phyloP scores from a whole-genome alignment of 1,139 yeast genomes.

The Meyerozyma carpophila region DNA sequence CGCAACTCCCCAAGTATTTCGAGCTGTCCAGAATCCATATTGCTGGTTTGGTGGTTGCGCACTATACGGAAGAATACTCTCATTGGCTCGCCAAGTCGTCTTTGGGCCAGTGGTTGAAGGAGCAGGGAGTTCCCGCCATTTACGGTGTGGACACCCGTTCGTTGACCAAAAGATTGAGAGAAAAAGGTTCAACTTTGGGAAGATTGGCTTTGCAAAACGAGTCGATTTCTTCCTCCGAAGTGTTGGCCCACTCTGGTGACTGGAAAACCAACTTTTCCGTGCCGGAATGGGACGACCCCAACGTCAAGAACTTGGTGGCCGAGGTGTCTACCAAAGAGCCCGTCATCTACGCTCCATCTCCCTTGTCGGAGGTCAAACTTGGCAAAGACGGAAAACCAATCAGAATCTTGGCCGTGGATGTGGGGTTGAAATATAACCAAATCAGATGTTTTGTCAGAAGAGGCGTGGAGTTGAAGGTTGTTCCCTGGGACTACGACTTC shows the following conservation, averaged over 20 bases:
- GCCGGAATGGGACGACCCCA: conserved; percentile 93
- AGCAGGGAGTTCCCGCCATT: conserved; percentile 89
- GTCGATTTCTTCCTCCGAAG: conserved; percentile 32
- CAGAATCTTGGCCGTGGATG: conserved; percentile 88
- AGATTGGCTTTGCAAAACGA: conserved; percentile 63
- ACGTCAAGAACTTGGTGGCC: conserved; percentile 84
- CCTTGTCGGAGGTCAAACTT: conserved; percentile 43
- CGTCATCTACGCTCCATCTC: conserved; percentile 58
- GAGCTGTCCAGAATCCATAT: conserved; percentile 90
- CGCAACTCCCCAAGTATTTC: conserved; percentile 82
- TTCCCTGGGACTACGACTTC: conserved; percentile 93
- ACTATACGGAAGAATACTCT: conserved; percentile 93
- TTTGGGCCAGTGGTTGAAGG: conserved; percentile 88
- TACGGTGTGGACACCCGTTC: conserved; percentile 98
- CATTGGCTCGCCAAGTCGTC: conserved; percentile 92
- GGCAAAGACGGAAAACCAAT: conserved; percentile 70
- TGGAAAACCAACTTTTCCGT: conserved; percentile 67
- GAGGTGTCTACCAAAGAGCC: conserved; percentile 80
- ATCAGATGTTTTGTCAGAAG: conserved; percentile 94
- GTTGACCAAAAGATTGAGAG: conserved; percentile 88
- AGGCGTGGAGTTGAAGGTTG: conserved; percentile 94
- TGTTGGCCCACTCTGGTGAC: conserved; percentile 22
- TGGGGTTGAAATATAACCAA: conserved; percentile 97
- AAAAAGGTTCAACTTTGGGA: conserved; percentile 89
- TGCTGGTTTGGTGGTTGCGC: conserved; percentile 96